phyloP scores from a whole-genome alignment of 163 green algal species.

The Coccomyxa subellipsoidea region DNA sequence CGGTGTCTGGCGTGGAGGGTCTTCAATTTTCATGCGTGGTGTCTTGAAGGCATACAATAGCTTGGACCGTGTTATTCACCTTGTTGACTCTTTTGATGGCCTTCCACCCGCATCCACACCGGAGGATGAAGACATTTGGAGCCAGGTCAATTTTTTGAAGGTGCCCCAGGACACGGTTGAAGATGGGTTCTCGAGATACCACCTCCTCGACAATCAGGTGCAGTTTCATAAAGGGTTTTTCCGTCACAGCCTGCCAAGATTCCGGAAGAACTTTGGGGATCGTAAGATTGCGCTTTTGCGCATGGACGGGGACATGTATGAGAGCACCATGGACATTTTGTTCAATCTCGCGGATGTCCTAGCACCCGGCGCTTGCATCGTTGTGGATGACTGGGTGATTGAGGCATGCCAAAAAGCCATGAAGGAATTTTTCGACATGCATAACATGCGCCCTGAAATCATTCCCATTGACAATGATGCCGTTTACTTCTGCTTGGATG shows the following conservation, averaged over 20 bases:
- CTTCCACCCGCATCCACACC: neutral
- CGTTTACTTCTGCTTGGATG: neutral
- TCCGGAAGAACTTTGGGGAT: neutral
- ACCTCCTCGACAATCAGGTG: neutral
- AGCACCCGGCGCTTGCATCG: neutral
- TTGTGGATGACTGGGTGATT: neutral
- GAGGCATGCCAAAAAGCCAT: neutral
- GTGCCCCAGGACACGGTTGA: neutral
- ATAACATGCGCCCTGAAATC: neutral
- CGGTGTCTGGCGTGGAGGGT: conserved; percentile 2
- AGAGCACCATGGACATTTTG: conserved; percentile 3
- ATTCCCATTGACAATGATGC: neutral
- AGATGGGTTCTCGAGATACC: neutral
- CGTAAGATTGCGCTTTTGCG: conserved; percentile 4
- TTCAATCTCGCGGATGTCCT: neutral
- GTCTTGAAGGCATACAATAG: neutral
- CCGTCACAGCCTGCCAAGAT: neutral
- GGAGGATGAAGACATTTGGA: neutral
- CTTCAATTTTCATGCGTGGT: neutral
- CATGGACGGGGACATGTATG: conserved; percentile 21
- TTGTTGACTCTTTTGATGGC: conserved; percentile 9
- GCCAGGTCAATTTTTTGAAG: neutral
- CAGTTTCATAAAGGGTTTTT: conserved; percentile 15
- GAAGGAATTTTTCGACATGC: neutral
- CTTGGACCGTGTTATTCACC: conserved; percentile 1